Base-by-base conservation (phyloP, 192 early-diverging fungal species). In the Rhizophlyctis rosea region DNA sequence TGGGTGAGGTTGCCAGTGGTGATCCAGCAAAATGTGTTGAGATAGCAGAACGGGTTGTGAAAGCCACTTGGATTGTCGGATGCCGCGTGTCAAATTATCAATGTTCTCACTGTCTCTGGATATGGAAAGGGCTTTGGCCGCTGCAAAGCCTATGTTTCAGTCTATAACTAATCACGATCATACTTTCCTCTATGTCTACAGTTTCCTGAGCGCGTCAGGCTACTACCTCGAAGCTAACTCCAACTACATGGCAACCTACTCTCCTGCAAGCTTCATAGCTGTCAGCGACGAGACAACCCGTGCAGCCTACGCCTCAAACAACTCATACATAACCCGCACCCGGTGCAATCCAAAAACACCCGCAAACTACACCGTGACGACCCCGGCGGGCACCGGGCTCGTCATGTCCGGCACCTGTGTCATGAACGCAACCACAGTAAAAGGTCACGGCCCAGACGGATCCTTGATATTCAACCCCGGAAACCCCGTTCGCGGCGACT, bases 281-380 rank as follows among this genome's bases (percentile, higher is more conserved):
- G 21, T 27, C 24, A 54, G 52, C 52, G 52, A 54, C 52, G 52
- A 54, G 14, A 54, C 52, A 54, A 54, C 52, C 27, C 52, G 52
- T 16, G 52, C 52, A 27, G n/a, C 29, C 27, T 18, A 23, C 18
- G 1, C 52, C 29, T 16, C 23, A 16, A 1, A 21, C 21, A 54
- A 25, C 24, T 16, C 18, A 16, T 13, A 54, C 21, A n/a, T n/a
- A n/a, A 54, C 52, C 0, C 16, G 27, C 1, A 1, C 52, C 52
- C 52, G 52, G 16, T 54, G 52, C 24, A 54, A 54, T 54, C n/a
- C n/a, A n/a, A 28, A 54, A 21, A 54, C 52, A 14, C n/a, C n/a
- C n/a, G n/a, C n/a, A n/a, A n/a, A n/a, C n/a, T n/a, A n/a, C n/a
- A n/a, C n/a, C n/a, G n/a, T n/a, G n/a, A n/a, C n/a, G n/a, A n/a